Evolutionary conservation across 768 basidiomycete genomes (phyloP), one percentile per base, ranked within the genome.

Genomic region (Roridomyces roridus): DNA sequence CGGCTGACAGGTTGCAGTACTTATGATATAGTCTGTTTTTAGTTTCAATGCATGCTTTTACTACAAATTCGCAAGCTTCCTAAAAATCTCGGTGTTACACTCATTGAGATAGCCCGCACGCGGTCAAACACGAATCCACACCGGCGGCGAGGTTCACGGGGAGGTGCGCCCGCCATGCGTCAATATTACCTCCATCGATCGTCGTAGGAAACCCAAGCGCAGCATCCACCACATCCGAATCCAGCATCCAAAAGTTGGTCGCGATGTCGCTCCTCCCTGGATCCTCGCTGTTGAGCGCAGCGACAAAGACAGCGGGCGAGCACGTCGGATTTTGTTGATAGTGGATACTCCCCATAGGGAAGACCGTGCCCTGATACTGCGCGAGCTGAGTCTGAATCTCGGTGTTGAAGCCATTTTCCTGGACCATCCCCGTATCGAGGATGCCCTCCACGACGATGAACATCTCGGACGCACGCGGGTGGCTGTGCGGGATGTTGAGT

Each of bases 391-490:
- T 57, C 26, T 57, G 39, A 34, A 57, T 44, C 56, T 57, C 39
- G 14, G 56, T 51, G n/a, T 10, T 40, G 39, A 40, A 40, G 15
- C 39, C 39, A n/a, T 40, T 40, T 18, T 40, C 39, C 39, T 40
- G 39, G 15, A 40, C 18, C 3, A 40, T 17, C 3, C 39, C 39
- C 5, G 39, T 40, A n/a, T 40, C 39, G 26, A 49, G 48, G 23
- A 67, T 65, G n/a, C 70, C 69, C 52, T 72, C 70, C 39, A 72
- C 62, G 41, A 62, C 50, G 58, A 67, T 69, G 44, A 68, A 53
- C 34, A 74, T 63, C 65, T 74, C 73, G 12, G 68, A 69, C 6
- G 72, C 73, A 29, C 72, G 72, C 6, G 72, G 73, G 46, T 74
- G 73, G 5, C 66, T 71, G 61, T 74, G 73, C 12, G 73, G 72